A percentile compares a stretch with the other conserved stretches of the same genome.
These are phyloP conservation scores for Nannochloropsis gaditana DNA, from an alignment of 108 stramenopile species.

Conservation along the genomic window DNA sequence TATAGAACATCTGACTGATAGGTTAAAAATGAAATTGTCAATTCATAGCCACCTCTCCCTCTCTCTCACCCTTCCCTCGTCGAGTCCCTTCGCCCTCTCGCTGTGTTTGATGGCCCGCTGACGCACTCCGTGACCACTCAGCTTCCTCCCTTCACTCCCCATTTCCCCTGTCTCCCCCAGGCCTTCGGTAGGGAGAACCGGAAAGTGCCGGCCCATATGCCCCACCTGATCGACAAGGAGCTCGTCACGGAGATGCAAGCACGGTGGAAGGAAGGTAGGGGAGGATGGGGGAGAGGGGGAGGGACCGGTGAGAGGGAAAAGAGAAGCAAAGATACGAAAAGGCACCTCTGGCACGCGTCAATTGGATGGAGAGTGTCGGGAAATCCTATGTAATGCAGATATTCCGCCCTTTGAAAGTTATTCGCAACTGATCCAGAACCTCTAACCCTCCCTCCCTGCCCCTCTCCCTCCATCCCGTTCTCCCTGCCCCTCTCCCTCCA, in stretches of 20 bases:
- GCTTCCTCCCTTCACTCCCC: too few species aligned
- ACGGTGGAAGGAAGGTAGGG: conserved; percentile 22
- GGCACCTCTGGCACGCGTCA: too few species aligned
- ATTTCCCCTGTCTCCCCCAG: neutral
- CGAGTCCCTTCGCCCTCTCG: too few species aligned
- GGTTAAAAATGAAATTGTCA: too few species aligned
- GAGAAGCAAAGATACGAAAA: neutral
- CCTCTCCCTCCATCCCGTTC: too few species aligned
- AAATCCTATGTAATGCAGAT: neutral
- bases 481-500: neutral
- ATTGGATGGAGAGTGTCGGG: too few species aligned
- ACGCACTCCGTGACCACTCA: too few species aligned
- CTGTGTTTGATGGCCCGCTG: too few species aligned
- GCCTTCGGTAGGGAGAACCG: conserved; percentile 44
- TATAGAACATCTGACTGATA: too few species aligned
- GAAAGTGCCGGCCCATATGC: conserved; percentile 58
- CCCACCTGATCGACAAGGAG: conserved; percentile 47
- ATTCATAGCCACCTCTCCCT: neutral
- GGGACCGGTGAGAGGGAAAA: neutral
- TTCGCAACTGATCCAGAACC: too few species aligned
- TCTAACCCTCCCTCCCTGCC: too few species aligned
- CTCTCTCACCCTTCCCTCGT: neutral
- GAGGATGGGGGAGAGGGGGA: neutral
- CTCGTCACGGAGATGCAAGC: conserved; percentile 41
- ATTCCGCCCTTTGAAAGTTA: too few species aligned